These are phyloP conservation scores for Phanerochaete carnosa DNA, from an alignment of 768 basidiomycete species.

Conservation along the genomic window DNA sequence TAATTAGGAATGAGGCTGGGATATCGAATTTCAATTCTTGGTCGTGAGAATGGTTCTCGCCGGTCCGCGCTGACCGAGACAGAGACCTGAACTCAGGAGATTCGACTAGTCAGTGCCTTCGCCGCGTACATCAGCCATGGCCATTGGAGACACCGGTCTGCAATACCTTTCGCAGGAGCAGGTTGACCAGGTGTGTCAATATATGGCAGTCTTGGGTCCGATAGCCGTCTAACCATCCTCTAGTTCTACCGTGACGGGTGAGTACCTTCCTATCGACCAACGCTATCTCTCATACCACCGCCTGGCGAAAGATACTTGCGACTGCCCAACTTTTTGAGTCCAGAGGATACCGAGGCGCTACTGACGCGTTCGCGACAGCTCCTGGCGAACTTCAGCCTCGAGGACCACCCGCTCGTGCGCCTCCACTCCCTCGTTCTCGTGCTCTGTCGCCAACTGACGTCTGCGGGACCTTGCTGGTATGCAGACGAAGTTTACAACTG, in stretches of 20 bases:
- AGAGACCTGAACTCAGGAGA: neutral
- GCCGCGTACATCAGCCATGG: neutral
- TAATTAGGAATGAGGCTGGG: neutral
- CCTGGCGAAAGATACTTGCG: slow-evolving; percentile 63
- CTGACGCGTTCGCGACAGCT: slow-evolving; percentile 70
- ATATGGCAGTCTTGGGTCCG: neutral
- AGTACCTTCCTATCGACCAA: slow-evolving; percentile 12
- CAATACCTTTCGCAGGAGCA: slow-evolving; percentile 56
- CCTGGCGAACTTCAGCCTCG: slow-evolving; percentile 72
- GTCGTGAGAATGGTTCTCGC: neutral
- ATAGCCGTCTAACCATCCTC: neutral
- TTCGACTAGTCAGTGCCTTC: neutral
- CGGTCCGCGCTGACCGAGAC: neutral
- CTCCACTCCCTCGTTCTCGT: neutral
- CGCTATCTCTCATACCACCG: neutral
- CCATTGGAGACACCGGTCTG: slow-evolving; percentile 11
- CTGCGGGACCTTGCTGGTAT: too few species aligned
- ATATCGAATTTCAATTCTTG: neutral
- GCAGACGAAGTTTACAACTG: slow-evolving; percentile 89
- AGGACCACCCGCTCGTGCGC: slow-evolving; percentile 77
- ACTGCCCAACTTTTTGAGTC: slow-evolving; percentile 66
- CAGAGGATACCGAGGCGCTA: slow-evolving; percentile 57
- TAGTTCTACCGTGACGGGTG: slow-evolving; percentile 64
- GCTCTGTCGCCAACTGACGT: neutral
- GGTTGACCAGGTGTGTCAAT: slow-evolving; percentile 47